phyloP scores from a whole-genome alignment of 192 early-diverging fungal species.

The Lobosporangium transversale region DNA sequence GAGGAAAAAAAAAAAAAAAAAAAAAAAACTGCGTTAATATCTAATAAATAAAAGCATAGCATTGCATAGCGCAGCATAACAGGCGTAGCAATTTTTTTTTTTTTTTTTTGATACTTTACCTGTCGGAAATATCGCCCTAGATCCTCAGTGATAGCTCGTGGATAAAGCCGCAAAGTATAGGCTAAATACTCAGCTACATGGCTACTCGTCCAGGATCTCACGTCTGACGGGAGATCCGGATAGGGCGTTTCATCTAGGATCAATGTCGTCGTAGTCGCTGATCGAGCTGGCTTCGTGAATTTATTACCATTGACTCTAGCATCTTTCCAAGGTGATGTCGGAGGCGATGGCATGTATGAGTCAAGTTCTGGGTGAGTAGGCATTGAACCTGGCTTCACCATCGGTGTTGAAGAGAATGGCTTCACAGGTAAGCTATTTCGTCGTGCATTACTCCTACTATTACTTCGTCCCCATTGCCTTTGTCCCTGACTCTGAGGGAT shows the following conservation, averaged over 20 bases:
- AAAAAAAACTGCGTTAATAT: no score
- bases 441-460: neutral
- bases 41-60: neutral
- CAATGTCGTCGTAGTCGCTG: slow-evolving; percentile 17
- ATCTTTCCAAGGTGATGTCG: slow-evolving; percentile 39
- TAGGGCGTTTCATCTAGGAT: slow-evolving; percentile 38
- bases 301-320: no score
- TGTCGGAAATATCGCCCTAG: slow-evolving; percentile 51
- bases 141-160: slow-evolving; percentile 50
- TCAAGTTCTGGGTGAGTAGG: slow-evolving; percentile 1
- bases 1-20: neutral
- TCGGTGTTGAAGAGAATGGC: neutral
- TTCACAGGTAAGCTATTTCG: slow-evolving; percentile 11
- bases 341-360: slow-evolving; percentile 30
- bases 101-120: slow-evolving; percentile 14
- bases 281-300: slow-evolving; percentile 8
- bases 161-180: slow-evolving; percentile 47
- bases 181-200: slow-evolving; percentile 52
- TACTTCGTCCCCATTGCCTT: neutral
- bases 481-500: slow-evolving; percentile 17
- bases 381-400: slow-evolving; percentile 10
- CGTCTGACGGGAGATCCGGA: slow-evolving; percentile 48
- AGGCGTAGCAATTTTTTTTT: neutral
- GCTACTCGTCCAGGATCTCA: slow-evolving; percentile 35
- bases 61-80: no score